These are phyloP conservation scores for Diaporthe caulivora DNA, from an alignment of 2,329 filamentous ascomycete species.

Conservation along the genomic window DNA sequence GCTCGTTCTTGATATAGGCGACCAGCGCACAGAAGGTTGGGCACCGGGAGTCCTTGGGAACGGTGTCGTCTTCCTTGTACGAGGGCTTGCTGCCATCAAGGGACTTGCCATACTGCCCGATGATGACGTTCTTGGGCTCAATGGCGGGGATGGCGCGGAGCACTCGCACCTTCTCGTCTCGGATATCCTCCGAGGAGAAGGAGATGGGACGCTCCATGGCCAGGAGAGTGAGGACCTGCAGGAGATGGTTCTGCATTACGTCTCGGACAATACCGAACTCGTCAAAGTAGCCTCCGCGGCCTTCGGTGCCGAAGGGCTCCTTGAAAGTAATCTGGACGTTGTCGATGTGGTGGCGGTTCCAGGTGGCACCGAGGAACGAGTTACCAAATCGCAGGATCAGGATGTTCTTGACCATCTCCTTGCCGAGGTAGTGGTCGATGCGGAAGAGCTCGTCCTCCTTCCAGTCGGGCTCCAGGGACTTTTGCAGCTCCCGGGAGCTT, in stretches of 20 bases:
- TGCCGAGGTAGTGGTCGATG: constrained; percentile 99
- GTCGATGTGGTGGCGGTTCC: constrained; percentile 99
- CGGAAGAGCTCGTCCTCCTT: constrained; percentile 99
- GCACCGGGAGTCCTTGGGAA: constrained; percentile 96
- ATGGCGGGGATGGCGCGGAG: constrained; percentile 93
- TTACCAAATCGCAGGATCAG: constrained; percentile 98
- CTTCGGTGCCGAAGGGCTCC: constrained; percentile 98
- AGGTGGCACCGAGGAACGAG: constrained; percentile 97
- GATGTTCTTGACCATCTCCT: constrained; percentile 99
- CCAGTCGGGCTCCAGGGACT: constrained; percentile 96
- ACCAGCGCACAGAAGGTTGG: constrained; percentile 98
- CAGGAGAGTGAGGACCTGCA: constrained; percentile 94
- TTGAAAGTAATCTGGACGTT: constrained; percentile 99
- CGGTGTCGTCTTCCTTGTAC: constrained; percentile 99
- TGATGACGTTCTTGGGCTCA: constrained; percentile 99
- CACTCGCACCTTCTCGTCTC: constrained; percentile 98
- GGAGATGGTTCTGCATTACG: constrained; percentile 99
- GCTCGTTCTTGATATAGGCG: constrained; percentile 99
- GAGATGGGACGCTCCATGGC: constrained; percentile 99
- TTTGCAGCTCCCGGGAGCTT: constrained; percentile 94
- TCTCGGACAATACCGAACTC: constrained; percentile 99
- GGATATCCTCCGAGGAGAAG: constrained; percentile 97
- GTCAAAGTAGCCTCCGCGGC: constrained; percentile 97
- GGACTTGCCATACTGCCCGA: constrained; percentile 97
- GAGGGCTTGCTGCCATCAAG: constrained; percentile 95